Percentiles rank a stretch among this genome's conserved stretches.
Conservation (phyloP, 1,284 basidiomycete genomes). For the Marasmius fiardii region DNA sequence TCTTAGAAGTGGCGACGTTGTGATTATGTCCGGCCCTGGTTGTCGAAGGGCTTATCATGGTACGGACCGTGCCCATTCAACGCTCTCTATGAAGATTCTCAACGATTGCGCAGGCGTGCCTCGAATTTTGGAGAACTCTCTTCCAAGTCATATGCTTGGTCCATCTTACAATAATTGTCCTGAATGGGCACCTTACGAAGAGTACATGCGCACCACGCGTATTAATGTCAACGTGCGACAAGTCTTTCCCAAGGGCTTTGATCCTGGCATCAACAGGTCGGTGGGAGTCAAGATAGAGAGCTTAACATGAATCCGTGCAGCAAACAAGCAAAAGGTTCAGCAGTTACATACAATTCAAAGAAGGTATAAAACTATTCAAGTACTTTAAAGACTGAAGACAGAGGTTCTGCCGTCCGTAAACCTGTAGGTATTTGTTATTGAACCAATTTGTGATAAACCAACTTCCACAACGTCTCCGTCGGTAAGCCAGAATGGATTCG, state of each 20-base stretch:
- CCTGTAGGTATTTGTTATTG: constrained; percentile 14
- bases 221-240: constrained; percentile 92
- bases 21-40: constrained; percentile 88
- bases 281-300: not conserved
- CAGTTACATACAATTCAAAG: not conserved
- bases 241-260: constrained; percentile 74
- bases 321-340: constrained; percentile 7
- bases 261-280: constrained; percentile 29
- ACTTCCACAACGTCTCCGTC: constrained; percentile 39
- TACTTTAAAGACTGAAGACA: not conserved
- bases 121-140: constrained; percentile 75
- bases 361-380: not conserved
- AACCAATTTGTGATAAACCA: constrained; percentile 35
- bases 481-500: constrained; percentile 32
- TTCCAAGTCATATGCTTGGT: constrained; percentile 58
- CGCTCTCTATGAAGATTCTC: not conserved
- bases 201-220: constrained; percentile 63
- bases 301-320: not conserved
- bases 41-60: constrained; percentile 87
- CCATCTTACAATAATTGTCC: constrained; percentile 23
- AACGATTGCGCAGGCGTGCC: constrained; percentile 64
- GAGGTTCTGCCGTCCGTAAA: not conserved
- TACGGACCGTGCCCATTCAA: constrained; percentile 24
- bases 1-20: constrained; percentile 81
- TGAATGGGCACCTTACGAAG: constrained; percentile 57